Conservation (phyloP, 345 rosid genomes). For the Salix udensis region DNA sequence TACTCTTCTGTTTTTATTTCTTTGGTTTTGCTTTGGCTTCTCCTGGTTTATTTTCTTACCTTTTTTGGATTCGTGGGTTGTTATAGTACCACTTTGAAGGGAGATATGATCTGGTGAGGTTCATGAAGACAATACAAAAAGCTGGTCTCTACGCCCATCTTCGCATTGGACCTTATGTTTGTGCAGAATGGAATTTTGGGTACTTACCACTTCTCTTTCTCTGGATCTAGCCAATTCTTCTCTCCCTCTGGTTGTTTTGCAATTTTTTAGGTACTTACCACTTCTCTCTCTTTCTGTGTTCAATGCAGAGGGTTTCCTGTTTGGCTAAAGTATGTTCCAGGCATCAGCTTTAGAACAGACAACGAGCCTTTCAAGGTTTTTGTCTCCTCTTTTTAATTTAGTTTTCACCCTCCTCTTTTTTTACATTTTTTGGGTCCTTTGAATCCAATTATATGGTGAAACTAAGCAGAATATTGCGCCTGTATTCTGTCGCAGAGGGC, state of each 20-base stretch:
- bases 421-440: not conserved
- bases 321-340: slow-evolving; percentile 98
- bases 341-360: slow-evolving; percentile 97
- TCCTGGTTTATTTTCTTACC: not conserved
- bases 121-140: slow-evolving; percentile 69
- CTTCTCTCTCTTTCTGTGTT: slow-evolving; percentile 2
- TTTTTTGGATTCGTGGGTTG: slow-evolving; percentile 8
- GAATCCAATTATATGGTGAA: not conserved
- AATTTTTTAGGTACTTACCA: not conserved
- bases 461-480: slow-evolving; percentile 6
- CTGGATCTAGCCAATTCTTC: slow-evolving; percentile 21
- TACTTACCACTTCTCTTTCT: slow-evolving; percentile 32
- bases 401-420: too few relatives aligned
- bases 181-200: slow-evolving; percentile 99
- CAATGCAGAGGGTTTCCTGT: slow-evolving; percentile 90
- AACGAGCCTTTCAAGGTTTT: slow-evolving; percentile 98
- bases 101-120: slow-evolving; percentile 91
- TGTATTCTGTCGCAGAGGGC: slow-evolving; percentile 57
- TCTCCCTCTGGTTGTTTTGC: not conserved
- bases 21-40: not conserved
- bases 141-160: slow-evolving; percentile 95
- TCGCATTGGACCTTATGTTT: slow-evolving; percentile 95
- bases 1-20: not conserved
- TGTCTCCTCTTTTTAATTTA: not conserved
- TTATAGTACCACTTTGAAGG: slow-evolving; percentile 85